Percentiles rank a stretch among this genome's conserved stretches.
These are phyloP conservation scores for Candida taoyuanica DNA, from an alignment of 805 yeast genomes.

Conservation along the genomic window DNA sequence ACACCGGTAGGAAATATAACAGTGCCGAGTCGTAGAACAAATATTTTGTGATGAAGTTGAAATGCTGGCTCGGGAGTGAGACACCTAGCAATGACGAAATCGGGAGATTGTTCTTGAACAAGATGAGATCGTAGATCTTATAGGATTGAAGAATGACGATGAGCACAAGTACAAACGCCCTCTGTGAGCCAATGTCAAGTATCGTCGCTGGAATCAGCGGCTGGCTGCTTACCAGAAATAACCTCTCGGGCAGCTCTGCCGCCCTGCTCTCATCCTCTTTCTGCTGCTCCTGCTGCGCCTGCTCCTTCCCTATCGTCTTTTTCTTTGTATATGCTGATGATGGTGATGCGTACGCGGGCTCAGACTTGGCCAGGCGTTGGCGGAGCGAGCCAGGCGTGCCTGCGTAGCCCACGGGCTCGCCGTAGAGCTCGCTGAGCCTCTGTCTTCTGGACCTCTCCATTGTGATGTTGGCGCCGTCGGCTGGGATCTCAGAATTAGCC, in stretches of 20 bases:
- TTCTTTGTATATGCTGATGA: too few relatives aligned
- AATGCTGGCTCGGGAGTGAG: constrained; percentile 41
- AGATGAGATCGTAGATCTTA: constrained; percentile 68
- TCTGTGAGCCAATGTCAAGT: constrained; percentile 73
- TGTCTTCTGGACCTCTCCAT: constrained; percentile 30
- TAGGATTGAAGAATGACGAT: constrained; percentile 79
- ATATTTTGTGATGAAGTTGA: constrained; percentile 66
- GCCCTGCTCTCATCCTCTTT: too few relatives aligned
- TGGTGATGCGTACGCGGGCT: too few relatives aligned
- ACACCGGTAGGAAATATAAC: constrained; percentile 63
- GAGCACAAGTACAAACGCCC: constrained; percentile 59
- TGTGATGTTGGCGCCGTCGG: not conserved
- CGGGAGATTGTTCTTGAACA: constrained; percentile 45
- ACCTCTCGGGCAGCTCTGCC: constrained; percentile 4
- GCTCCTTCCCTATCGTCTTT: too few relatives aligned
- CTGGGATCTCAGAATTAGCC: too few relatives aligned
- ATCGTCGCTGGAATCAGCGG: constrained; percentile 59
- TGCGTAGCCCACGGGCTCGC: constrained; percentile 15
- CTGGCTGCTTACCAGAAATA: constrained; percentile 1
- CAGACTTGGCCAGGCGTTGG: constrained; percentile 15
- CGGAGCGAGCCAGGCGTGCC: constrained; percentile 17
- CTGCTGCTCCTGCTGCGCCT: too few relatives aligned
- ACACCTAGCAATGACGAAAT: constrained; percentile 30
- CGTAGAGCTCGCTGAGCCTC: constrained; percentile 27
- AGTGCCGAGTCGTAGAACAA: constrained; percentile 67